Evolutionary conservation across 345 rosid genomes (phyloP).

Genomic region (Citrus cavaleriei): DNA sequence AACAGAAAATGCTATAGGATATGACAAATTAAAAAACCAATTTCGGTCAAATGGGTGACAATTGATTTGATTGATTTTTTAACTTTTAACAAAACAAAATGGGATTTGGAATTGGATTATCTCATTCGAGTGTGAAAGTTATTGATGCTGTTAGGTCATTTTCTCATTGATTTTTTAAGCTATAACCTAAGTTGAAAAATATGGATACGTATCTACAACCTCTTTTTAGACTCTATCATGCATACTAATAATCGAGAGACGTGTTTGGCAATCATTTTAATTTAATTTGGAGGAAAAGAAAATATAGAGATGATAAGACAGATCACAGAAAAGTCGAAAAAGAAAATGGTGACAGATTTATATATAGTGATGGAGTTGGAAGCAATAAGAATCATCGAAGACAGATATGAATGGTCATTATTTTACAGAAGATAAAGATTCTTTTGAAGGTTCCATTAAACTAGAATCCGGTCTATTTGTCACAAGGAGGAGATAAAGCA

Average conservation of each 20-base stretch:
- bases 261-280: no score
- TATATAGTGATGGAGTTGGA: neutral
- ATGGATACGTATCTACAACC: no score
- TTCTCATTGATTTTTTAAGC: neutral
- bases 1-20: neutral
- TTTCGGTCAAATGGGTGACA: slow-evolving; percentile 7
- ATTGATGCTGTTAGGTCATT: no score
- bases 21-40: neutral
- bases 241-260: no score
- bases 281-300: neutral
- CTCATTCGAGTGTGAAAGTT: neutral
- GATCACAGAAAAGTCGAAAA: neutral
- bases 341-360: neutral
- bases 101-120: neutral
- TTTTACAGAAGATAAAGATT: neutral
- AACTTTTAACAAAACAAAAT: neutral
- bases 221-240: no score
- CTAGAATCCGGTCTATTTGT: slow-evolving; percentile 16
- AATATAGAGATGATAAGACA: neutral
- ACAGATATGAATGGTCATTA: neutral
- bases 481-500: slow-evolving; percentile 8
- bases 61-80: slow-evolving; percentile 13
- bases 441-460: slow-evolving; percentile 12
- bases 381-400: neutral
- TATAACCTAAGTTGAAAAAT: neutral